Evolutionary conservation across 78 protist genomes (phyloP).

Genomic region (Isochrysis galbana): DNA sequence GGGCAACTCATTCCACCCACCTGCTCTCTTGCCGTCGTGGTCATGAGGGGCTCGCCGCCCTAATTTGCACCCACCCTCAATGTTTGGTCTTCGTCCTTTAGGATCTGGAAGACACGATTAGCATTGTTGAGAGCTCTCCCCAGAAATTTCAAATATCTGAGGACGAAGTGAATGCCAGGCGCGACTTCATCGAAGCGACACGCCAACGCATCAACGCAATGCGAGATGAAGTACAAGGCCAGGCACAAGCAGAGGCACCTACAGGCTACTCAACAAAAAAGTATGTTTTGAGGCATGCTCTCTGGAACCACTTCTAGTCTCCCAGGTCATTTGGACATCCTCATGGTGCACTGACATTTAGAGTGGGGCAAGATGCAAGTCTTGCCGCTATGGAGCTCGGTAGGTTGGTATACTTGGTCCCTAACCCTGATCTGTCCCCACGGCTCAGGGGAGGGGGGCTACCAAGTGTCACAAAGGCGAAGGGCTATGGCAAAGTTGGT

Average conservation of each 20-base stretch:
- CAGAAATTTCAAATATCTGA: background rate
- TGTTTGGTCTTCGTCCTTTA: too few species aligned
- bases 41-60: too few species aligned
- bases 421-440: too few species aligned
- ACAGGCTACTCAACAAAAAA: background rate
- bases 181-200: background rate
- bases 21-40: too few species aligned
- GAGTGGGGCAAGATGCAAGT: too few species aligned
- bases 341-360: too few species aligned
- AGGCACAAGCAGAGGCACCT: background rate
- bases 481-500: background rate
- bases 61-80: too few species aligned
- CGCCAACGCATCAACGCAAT: background rate
- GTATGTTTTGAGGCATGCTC: background rate
- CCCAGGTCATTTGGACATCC: too few species aligned
- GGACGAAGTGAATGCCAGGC: background rate
- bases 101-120: background rate
- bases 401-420: too few species aligned
- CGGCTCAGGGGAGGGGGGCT: background rate
- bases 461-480: background rate
- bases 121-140: background rate
- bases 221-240: background rate
- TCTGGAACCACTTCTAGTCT: too few species aligned
- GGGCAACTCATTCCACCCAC: too few species aligned
- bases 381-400: too few species aligned